phyloP scores from a whole-genome alignment of 1,284 basidiomycete species.

The Sporisorium sorghi region DNA sequence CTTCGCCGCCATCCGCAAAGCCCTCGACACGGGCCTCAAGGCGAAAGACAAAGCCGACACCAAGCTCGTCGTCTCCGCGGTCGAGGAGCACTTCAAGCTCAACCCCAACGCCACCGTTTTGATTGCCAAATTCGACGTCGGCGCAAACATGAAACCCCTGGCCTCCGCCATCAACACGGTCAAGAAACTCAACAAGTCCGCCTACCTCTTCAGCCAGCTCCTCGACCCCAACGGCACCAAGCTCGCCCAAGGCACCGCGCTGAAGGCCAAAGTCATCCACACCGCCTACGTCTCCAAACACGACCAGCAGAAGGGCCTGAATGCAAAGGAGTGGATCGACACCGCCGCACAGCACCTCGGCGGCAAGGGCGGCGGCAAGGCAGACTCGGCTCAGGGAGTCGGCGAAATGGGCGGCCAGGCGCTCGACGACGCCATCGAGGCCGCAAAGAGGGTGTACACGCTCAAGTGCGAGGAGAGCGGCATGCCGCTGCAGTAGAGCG shows the following conservation, averaged over 20 bases:
- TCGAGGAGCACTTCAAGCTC: constrained; percentile 78
- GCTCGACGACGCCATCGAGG: constrained; percentile 59
- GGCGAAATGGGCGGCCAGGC: constrained; percentile 62
- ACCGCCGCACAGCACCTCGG: constrained; percentile 57
- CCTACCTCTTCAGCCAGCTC: constrained; percentile 89
- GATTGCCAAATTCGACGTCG: constrained; percentile 76
- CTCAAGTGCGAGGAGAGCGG: constrained; percentile 42
- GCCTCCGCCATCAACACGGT: constrained; percentile 81
- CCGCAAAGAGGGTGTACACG: constrained; percentile 41
- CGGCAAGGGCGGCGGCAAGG: constrained; percentile 65
- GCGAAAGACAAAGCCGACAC: constrained; percentile 82
- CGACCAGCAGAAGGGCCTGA: constrained; percentile 55
- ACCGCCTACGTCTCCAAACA: constrained; percentile 81
- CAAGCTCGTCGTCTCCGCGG: constrained; percentile 83
- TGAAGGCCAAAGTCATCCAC: constrained; percentile 81
- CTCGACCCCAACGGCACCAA: constrained; percentile 37
- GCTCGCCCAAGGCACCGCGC: constrained; percentile 59
- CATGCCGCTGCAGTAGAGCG: constrained; percentile 28
- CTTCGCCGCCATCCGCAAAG: constrained; percentile 79
- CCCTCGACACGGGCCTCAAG: constrained; percentile 86
- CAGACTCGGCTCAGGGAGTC: constrained; percentile 65
- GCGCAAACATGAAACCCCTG: constrained; percentile 72
- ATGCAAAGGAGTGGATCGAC: constrained; percentile 66
- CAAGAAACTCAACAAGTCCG: constrained; percentile 82
- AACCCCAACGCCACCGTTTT: constrained; percentile 79